Conservation (phyloP, 2,329 filamentous ascomycete genomes). For the Sporothrix sp. region DNA sequence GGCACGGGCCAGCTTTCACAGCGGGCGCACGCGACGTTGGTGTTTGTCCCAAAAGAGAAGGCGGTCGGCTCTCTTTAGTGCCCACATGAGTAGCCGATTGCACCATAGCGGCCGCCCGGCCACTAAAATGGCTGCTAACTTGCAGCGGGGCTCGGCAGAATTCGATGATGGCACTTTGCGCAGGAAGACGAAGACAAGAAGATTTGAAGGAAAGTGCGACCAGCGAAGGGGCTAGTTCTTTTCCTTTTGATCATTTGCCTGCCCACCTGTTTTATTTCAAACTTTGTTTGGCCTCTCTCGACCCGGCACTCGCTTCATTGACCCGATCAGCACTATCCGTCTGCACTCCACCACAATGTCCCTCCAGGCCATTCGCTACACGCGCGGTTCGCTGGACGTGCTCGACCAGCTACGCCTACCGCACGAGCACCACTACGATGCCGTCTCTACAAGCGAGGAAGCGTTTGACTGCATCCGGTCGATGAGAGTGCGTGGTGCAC, state of each 20-base stretch:
- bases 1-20: conserved; percentile 5
- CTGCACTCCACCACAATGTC: conserved; percentile 7
- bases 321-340: background rate
- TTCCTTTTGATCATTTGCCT: background rate
- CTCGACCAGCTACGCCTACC: conserved; percentile 77
- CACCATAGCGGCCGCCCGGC: background rate
- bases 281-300: too few relatives aligned
- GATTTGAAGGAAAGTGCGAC: background rate
- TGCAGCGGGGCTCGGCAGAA: conserved; percentile 11
- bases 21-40: background rate
- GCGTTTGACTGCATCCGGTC: conserved; percentile 75
- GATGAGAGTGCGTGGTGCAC: conserved; percentile 74
- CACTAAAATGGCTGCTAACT: background rate
- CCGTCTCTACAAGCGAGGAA: conserved; percentile 59
- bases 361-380: conserved; percentile 70
- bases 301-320: background rate
- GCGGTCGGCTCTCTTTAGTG: conserved; percentile 12
- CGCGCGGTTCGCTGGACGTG: conserved; percentile 61
- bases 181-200: background rate
- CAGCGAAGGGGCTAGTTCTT: background rate
- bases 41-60: conserved; percentile 1
- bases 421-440: conserved; percentile 69
- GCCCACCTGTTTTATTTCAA: too few relatives aligned
- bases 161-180: conserved; percentile 3
- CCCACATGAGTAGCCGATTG: background rate